A percentile compares a stretch with the other conserved stretches of the same genome.
phyloP scores from a whole-genome alignment of 2,329 filamentous ascomycete genomes.

The Clarireedia homoeocarpa region DNA sequence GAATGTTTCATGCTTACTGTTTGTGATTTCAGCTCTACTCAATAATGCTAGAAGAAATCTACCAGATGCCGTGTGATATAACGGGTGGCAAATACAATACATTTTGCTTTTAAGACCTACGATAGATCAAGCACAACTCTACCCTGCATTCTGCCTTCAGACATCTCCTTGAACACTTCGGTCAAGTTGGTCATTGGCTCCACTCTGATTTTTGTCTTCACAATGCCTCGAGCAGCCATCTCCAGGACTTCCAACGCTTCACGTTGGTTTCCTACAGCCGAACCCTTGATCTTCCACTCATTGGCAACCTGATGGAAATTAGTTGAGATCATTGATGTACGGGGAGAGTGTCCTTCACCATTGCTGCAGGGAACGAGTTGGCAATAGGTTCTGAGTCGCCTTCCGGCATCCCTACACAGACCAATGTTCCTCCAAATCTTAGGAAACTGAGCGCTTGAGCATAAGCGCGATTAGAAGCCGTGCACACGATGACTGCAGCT shows the following conservation, averaged over 20 bases:
- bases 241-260: conserved; percentile 43
- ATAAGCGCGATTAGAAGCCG: conserved; percentile 42
- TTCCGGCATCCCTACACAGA: conserved; percentile 45
- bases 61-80: not conserved
- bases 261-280: conserved; percentile 41
- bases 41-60: not conserved
- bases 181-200: conserved; percentile 41
- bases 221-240: conserved; percentile 39
- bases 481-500: conserved; percentile 49
- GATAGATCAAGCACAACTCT: conserved; percentile 40
- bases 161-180: conserved; percentile 38
- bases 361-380: conserved; percentile 33
- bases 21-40: conserved; percentile 4
- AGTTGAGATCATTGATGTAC: conserved; percentile 1
- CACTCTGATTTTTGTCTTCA: conserved; percentile 37
- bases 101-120: conserved; percentile 7
- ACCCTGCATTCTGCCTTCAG: conserved; percentile 36
- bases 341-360: conserved; percentile 20
- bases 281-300: conserved; percentile 40
- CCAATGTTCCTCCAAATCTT: conserved; percentile 41
- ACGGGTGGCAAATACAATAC: conserved; percentile 3
- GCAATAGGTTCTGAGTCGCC: conserved; percentile 37
- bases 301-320: conserved; percentile 26
- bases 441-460: conserved; percentile 40
- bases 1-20: not conserved